phyloP scores from a whole-genome alignment of 306 rosid genomes.

The Casuarina cunninghamiana region DNA sequence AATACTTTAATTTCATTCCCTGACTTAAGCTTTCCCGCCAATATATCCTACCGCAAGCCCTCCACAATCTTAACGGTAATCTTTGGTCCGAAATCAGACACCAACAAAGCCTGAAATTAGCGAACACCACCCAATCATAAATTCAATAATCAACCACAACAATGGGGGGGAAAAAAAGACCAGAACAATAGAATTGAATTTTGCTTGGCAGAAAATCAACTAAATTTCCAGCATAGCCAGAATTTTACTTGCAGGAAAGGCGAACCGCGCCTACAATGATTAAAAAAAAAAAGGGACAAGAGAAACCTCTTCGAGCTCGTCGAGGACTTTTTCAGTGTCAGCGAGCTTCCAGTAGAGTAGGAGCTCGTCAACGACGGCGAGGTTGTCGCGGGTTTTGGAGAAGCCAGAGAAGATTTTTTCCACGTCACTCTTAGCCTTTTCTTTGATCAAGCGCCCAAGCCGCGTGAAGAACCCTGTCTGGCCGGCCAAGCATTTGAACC shows the following conservation, averaged over 20 bases:
- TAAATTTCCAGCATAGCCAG: too few species aligned
- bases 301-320: conserved; percentile 90
- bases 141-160: neutral
- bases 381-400: conserved; percentile 83
- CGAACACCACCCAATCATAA: neutral
- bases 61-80: conserved; percentile 88
- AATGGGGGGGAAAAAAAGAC: too few species aligned
- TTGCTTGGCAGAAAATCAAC: too few species aligned
- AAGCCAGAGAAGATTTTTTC: conserved; percentile 87
- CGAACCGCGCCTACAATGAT: too few species aligned
- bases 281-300: neutral
- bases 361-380: conserved; percentile 90
- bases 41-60: conserved; percentile 74
- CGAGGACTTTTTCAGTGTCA: conserved; percentile 84
- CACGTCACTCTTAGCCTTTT: conserved; percentile 89
- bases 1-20: conserved; percentile 89
- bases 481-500: conserved; percentile 71
- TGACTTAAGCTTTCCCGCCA: conserved; percentile 87
- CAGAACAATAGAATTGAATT: too few species aligned
- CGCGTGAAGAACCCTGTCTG: conserved; percentile 80
- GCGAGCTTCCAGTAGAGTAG: conserved; percentile 94
- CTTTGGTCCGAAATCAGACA: conserved; percentile 91
- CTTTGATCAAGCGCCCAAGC: conserved; percentile 79
- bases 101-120: conserved; percentile 63
- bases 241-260: too few species aligned